phyloP scores from a whole-genome alignment of 805 yeast species.

The Kluyveromyces lactis region DNA sequence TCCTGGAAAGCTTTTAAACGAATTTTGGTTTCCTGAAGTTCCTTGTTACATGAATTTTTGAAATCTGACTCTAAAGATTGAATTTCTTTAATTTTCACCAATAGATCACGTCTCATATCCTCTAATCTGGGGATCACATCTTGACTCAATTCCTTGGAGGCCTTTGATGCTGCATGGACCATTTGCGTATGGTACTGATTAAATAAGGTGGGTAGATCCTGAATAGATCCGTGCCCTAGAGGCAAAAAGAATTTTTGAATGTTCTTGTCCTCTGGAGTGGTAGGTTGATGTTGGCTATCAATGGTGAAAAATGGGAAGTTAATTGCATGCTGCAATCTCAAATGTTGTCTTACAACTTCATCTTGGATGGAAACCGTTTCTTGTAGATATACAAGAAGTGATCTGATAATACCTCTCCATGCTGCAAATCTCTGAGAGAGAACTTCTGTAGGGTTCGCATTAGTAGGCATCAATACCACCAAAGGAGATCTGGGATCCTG shows the following conservation, averaged over 20 bases:
- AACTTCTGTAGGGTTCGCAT: conserved; percentile 77
- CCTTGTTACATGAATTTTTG: conserved; percentile 63
- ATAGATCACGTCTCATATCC: conserved; percentile 63
- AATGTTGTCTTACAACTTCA: conserved; percentile 76
- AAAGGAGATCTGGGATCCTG: conserved; percentile 44
- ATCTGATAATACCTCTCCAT: conserved; percentile 75
- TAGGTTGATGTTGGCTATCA: conserved; percentile 24
- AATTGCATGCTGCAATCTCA: conserved; percentile 73
- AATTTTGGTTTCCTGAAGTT: conserved; percentile 55
- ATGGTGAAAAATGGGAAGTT: conserved; percentile 32
- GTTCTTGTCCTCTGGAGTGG: conserved; percentile 17
- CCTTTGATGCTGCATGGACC: conserved; percentile 48
- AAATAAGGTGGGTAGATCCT: conserved; percentile 69
- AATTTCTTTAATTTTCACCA: conserved; percentile 81
- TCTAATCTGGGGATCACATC: conserved; percentile 60
- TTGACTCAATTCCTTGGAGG: conserved; percentile 52
- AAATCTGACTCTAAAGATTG: conserved; percentile 77
- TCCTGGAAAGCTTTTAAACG: conserved; percentile 46
- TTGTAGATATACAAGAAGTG: conserved; percentile 63
- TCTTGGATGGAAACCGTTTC: conserved; percentile 83
- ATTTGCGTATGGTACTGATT: conserved; percentile 56
- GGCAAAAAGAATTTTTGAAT: conserved; percentile 54
- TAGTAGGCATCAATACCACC: conserved; percentile 43
- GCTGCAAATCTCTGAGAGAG: conserved; percentile 76
- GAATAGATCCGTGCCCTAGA: conserved; percentile 70